Conservation (phyloP, 2,329 filamentous ascomycete genomes). For the Pseudogymnoascus sp. region DNA sequence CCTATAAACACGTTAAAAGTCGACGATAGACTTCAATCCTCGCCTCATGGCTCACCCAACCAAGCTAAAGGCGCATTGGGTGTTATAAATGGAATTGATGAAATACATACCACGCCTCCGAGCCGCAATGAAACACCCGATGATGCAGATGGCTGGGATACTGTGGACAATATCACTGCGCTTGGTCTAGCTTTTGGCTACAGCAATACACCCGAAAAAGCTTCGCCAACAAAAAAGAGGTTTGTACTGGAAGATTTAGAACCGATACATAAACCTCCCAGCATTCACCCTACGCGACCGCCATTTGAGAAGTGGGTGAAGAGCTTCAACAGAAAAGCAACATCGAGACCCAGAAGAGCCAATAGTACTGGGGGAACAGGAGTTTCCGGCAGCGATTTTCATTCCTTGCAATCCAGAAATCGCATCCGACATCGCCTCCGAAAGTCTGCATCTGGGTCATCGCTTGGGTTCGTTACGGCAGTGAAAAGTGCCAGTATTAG, state of each 20-base stretch:
- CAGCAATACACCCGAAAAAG: constrained; percentile 21
- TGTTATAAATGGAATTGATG: background rate
- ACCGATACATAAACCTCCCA: constrained; percentile 6
- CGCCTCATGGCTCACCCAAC: background rate
- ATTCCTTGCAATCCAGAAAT: constrained; percentile 16
- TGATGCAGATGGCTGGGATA: constrained; percentile 31
- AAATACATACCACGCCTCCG: background rate
- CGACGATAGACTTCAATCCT: background rate
- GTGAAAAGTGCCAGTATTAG: constrained; percentile 78
- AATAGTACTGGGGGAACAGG: constrained; percentile 29
- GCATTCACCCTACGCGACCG: constrained; percentile 8
- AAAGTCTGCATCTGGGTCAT: constrained; percentile 64
- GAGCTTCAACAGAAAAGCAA: constrained; percentile 54
- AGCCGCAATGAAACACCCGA: constrained; percentile 13
- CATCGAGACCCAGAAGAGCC: constrained; percentile 34
- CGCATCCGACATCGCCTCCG: constrained; percentile 35
- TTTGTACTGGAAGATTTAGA: constrained; percentile 24
- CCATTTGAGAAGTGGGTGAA: constrained; percentile 71
- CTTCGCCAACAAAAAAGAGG: constrained; percentile 13
- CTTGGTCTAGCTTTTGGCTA: constrained; percentile 33
- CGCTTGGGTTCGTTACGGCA: constrained; percentile 71
- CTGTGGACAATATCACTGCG: constrained; percentile 36
- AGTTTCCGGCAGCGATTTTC: constrained; percentile 30
- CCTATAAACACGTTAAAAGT: background rate
- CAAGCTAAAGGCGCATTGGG: background rate